A percentile compares a stretch with the other conserved stretches of the same genome.
These are phyloP conservation scores for Pneumocystis wakefieldiae DNA, from an alignment of 1,139 yeast genomes.

Conservation along the genomic window DNA sequence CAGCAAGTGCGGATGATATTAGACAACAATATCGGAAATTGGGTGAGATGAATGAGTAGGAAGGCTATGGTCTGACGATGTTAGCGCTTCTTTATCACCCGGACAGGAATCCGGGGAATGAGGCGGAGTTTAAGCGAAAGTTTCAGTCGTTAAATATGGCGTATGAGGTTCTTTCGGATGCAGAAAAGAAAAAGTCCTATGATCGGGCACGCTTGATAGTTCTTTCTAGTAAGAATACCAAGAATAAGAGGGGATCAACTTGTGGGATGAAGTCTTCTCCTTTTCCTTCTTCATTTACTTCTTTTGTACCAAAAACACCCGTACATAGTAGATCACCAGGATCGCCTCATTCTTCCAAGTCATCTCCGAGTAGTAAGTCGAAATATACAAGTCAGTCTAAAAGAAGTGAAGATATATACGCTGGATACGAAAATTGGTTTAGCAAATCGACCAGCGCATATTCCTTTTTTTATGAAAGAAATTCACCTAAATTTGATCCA, in stretches of 20 bases:
- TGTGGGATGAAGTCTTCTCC: too few species aligned
- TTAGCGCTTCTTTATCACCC: constrained; percentile 11
- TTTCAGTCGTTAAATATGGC: constrained; percentile 10
- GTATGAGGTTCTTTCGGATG: constrained; percentile 9
- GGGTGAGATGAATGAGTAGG: background rate
- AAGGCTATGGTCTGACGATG: constrained; percentile 4
- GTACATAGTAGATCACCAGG: background rate
- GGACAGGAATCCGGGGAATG: constrained; percentile 11
- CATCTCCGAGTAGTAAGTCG: background rate
- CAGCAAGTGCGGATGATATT: background rate
- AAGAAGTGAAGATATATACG: background rate
- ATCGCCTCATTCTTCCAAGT: background rate
- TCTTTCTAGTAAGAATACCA: background rate
- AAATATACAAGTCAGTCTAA: background rate
- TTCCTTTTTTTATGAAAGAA: background rate
- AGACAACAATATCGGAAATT: background rate
- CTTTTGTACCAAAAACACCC: background rate
- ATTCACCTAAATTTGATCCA: background rate
- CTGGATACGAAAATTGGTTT: background rate
- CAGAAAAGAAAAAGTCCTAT: constrained; percentile 5
- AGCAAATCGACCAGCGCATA: background rate
- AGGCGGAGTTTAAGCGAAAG: constrained; percentile 6
- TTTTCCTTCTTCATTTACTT: background rate
- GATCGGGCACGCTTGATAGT: constrained; percentile 7
- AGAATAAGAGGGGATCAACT: background rate